Base-by-base conservation (phyloP, 306 rosid species). In the Inga oerstediana region DNA sequence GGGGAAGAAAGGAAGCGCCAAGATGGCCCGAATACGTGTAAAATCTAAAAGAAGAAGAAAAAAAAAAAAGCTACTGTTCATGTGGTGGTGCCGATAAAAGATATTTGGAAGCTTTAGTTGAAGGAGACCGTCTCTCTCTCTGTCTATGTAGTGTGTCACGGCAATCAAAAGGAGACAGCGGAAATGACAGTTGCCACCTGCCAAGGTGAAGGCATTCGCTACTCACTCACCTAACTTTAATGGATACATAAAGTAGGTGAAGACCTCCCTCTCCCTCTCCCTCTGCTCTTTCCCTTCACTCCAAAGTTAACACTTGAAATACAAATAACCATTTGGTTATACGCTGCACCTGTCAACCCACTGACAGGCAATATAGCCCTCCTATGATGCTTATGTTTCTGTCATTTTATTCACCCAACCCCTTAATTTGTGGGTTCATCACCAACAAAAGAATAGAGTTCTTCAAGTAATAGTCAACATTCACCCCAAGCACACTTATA, bases 401-500 rank as follows among this genome's bases (percentile, higher is more conserved):
- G 10, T 30, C 30, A 24, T 76, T 48, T 24, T 5, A 48, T 80
- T 44, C 62, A 44, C 62, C 45, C 30, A 77, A 64, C 14, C 70
- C 86, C 67, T 76, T 62, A 85, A 82, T 68, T 35, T 32, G 62
- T 46, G 48, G 86, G 68, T 72, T 24, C 51, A 2, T 72, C 82
- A 37, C 56, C 82, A 76, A 27, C 1, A 27, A 1, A 27, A 72
- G 56, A 77, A 82, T 78, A 5, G 83, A 64, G 73, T 71, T 91
- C 75, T 68, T 74, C 3, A 48, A 49, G 83, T 80, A 86, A 82
- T 58, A 49, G 92, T 91, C 85, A 94, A 89, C 83, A 46, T 37
- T 81, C 81, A 85, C 64, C 77, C 48, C 70, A 14, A 27, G 22
- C 77, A 35, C 71, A 72, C 61, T 52, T 69, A 74, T 19, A 62